phyloP scores from a whole-genome alignment of 2,329 filamentous ascomycete species.

The Penicillium sp. region DNA sequence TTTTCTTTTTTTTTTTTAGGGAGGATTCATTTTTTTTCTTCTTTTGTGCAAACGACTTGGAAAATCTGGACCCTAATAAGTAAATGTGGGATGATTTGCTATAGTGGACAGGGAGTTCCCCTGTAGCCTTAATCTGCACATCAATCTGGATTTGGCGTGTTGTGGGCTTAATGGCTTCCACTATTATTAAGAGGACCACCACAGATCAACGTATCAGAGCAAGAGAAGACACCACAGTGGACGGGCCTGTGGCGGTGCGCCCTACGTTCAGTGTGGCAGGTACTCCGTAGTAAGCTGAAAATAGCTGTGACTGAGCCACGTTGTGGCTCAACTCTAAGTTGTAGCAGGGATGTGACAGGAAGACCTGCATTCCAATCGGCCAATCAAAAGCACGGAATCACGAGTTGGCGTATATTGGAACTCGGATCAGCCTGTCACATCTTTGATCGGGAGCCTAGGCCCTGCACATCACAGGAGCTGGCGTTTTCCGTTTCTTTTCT shows the following conservation, averaged over 20 bases:
- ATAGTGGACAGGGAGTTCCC: not conserved
- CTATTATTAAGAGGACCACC: not conserved
- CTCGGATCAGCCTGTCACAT: not conserved
- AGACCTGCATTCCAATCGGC: not conserved
- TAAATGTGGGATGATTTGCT: not conserved
- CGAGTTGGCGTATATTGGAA: not conserved
- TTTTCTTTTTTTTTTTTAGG: not conserved
- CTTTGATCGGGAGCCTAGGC: not conserved
- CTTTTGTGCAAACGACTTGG: not conserved
- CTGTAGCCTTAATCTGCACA: not conserved
- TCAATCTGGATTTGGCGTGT: conserved; percentile 1
- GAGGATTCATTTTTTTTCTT: not conserved
- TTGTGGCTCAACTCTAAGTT: conserved; percentile 10
- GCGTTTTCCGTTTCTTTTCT: not conserved
- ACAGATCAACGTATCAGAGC: not conserved
- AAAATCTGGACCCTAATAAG: not conserved
- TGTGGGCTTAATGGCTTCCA: not conserved
- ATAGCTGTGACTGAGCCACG: conserved; percentile 12
- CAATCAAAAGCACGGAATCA: not conserved
- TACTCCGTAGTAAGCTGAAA: not conserved
- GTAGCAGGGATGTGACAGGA: conserved; percentile 4
- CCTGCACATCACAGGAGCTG: not conserved
- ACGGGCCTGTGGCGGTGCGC: not conserved
- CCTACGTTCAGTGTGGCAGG: not conserved
- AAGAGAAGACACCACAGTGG: not conserved